Base-by-base conservation (phyloP, 192 early-diverging fungal species). In the Phycomyces nitens region DNA sequence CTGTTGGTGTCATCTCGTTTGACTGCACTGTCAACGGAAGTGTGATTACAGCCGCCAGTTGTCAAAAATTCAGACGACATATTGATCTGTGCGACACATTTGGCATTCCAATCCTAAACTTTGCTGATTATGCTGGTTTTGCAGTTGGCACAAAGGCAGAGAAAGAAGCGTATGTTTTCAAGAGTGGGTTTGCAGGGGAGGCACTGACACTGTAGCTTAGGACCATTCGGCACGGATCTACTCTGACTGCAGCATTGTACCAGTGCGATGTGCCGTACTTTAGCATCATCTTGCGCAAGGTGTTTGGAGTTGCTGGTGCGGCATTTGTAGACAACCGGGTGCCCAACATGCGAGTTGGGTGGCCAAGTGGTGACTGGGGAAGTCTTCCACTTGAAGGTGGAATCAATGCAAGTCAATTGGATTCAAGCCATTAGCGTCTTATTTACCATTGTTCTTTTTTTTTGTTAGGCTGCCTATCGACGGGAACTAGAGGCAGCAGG, bases 281-380 rank as follows among this genome's bases (percentile, higher is more conserved):
- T 56, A 66, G 57, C 20, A 68, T 74, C 42, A 40, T 74, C 2
- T 49, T 74, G 20, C 73, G 73, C 27, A 68, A 69, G 41, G 73
- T 69, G 7, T 74, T 74, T 70, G 73, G 73, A 53, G 73, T 74
- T 22, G 73, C 68, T 1, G 73, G 73, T 34, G 73, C 63, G 20
- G 73, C 73, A 16, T 70, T 70, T 61, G 70, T 72, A 14, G 70
- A 66, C 26, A 72, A 72, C 44, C 52, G 70, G 20, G 4, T 66
- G 6, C 70, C 70, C 0, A 74, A 74, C 39, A 61, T 65, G 64
- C 57, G 73, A 39, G 47, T 74, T 20, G 67, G 63, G 2, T 74
- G 73, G 73, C 73, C 73, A 29, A 62, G 58, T 53, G 73, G 62
- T 18, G 73, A 74, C 39, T 74, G 73, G 73, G 73, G 73, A 22